Conservation (phyloP, 306 rosid species). For the Prunus padus region DNA sequence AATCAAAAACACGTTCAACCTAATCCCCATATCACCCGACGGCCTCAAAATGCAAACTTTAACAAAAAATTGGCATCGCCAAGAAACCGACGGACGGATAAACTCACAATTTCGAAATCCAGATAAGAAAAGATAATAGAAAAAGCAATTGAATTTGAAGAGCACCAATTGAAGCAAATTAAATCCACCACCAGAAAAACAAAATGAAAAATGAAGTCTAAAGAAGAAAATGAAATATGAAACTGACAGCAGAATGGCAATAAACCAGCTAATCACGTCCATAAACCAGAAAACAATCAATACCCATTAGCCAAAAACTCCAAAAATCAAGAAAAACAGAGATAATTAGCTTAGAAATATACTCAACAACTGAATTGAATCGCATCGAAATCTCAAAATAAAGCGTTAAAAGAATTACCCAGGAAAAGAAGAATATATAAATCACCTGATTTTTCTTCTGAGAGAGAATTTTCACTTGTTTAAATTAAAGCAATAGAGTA, state of each 20-base stretch:
- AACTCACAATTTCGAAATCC: constrained; percentile 14
- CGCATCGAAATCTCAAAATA: neutral
- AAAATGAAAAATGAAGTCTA: neutral
- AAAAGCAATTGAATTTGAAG: neutral
- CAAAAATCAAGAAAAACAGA: neutral
- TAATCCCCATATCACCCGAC: neutral
- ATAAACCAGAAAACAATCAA: neutral
- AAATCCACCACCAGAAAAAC: constrained; percentile 16
- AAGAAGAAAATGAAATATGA: neutral
- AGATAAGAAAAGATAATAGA: neutral
- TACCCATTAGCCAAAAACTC: neutral
- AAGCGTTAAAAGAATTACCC: neutral
- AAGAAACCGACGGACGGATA: constrained; percentile 3
- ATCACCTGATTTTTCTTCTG: constrained; percentile 21
- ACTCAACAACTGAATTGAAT: neutral
- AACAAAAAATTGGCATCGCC: neutral
- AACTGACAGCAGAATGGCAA: constrained; percentile 18
- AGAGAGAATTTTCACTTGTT: constrained; percentile 7
- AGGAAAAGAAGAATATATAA: neutral
- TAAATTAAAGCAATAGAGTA: constrained; percentile 10
- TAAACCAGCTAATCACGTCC: constrained; percentile 21
- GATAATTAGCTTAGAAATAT: constrained; percentile 2
- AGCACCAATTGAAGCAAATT: constrained; percentile 7
- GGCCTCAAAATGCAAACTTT: constrained; percentile 7
- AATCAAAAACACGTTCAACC: neutral